A percentile compares a stretch with the other conserved stretches of the same genome.
These are phyloP conservation scores for Neurospora sp. DNA, from an alignment of 2,329 filamentous ascomycete genomes.

Conservation along the genomic window DNA sequence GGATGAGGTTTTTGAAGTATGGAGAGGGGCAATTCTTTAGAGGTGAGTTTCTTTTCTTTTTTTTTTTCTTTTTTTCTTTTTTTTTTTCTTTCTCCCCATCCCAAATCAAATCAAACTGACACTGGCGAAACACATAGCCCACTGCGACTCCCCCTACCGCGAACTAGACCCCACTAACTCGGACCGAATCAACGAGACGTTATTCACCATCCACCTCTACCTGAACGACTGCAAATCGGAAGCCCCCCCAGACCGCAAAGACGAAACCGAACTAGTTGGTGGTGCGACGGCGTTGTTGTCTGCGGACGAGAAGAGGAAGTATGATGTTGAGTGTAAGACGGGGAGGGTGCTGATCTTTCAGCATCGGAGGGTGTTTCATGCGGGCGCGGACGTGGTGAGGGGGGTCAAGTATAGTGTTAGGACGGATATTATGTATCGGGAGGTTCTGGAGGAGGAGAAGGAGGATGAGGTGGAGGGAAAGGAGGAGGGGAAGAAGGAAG, in stretches of 20 bases:
- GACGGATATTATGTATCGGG: constrained; percentile 42
- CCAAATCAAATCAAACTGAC: not conserved
- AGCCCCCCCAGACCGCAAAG: not conserved
- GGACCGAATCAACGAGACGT: constrained; percentile 34
- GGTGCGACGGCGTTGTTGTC: constrained; percentile 48
- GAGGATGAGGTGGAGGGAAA: not conserved
- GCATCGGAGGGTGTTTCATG: constrained; percentile 40
- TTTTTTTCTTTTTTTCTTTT: too few relatives aligned
- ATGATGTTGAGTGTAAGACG: constrained; percentile 45
- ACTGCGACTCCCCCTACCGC: constrained; percentile 56
- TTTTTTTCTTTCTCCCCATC: too few relatives aligned
- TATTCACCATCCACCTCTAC: constrained; percentile 48
- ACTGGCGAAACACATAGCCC: constrained; percentile 32
- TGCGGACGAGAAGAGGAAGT: constrained; percentile 26
- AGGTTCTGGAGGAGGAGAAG: constrained; percentile 4
- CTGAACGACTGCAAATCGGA: constrained; percentile 38
- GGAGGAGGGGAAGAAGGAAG: not conserved
- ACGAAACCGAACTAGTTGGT: constrained; percentile 30
- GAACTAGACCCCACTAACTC: constrained; percentile 27
- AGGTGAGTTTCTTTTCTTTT: constrained; percentile 23
- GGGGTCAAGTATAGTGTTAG: constrained; percentile 49
- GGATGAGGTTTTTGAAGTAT: constrained; percentile 69
- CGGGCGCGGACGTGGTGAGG: constrained; percentile 39
- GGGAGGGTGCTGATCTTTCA: constrained; percentile 53
- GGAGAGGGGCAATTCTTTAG: constrained; percentile 62